Conservation (phyloP, 805 yeast genomes). For the Candida tallmaniae region DNA sequence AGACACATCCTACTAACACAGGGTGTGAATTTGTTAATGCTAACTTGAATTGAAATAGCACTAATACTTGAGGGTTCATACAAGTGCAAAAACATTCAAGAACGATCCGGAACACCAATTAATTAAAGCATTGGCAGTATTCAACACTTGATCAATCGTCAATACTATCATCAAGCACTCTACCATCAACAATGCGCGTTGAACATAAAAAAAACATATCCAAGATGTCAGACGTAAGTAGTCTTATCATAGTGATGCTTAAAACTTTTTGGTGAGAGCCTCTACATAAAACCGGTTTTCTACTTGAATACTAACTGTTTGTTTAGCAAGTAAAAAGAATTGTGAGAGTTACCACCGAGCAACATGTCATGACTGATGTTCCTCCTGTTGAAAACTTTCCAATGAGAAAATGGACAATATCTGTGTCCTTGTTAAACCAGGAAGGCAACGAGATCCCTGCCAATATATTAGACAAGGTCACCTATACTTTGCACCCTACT, state of each 20-base stretch:
- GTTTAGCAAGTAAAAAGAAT: constrained; percentile 66
- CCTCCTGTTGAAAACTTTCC: constrained; percentile 90
- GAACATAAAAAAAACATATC: not conserved
- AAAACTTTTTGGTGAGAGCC: not conserved
- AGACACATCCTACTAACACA: too few relatives aligned
- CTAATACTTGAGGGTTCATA: too few relatives aligned
- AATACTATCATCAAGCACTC: too few relatives aligned
- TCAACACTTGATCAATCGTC: too few relatives aligned
- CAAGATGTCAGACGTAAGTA: constrained; percentile 14
- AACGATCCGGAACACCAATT: too few relatives aligned
- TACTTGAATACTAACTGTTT: constrained; percentile 18
- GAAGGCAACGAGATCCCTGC: constrained; percentile 85
- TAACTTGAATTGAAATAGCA: too few relatives aligned
- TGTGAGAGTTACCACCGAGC: constrained; percentile 81
- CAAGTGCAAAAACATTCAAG: too few relatives aligned
- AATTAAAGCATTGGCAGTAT: too few relatives aligned
- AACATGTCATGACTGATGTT: constrained; percentile 72
- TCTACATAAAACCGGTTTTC: too few relatives aligned
- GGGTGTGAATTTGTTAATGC: too few relatives aligned
- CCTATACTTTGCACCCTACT: constrained; percentile 92
- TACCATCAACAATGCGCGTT: not conserved
- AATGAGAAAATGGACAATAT: constrained; percentile 89
- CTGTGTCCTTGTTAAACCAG: constrained; percentile 68
- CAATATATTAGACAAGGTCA: constrained; percentile 82
- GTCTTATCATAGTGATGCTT: not conserved